phyloP scores from a whole-genome alignment of 2,329 filamentous ascomycete species.

The Diaporthe capsici region DNA sequence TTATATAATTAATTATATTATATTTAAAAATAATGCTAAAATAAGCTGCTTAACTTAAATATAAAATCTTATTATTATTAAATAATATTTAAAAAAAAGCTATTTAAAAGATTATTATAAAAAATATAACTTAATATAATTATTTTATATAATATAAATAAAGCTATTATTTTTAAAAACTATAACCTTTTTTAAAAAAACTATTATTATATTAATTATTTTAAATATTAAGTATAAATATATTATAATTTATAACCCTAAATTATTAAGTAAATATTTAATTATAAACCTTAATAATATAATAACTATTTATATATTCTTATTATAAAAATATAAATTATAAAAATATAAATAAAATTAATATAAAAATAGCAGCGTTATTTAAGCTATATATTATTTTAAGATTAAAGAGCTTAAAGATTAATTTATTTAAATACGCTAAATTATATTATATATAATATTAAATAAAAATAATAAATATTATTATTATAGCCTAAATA shows the following conservation, averaged over 20 bases:
- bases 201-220: not conserved
- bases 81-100: not conserved
- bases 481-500: not conserved
- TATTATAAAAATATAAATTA: not conserved
- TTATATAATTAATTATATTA: too few relatives aligned
- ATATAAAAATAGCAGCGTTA: fast-evolving
- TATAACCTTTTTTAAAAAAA: not conserved
- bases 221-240: not conserved
- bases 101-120: not conserved
- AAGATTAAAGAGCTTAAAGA: not conserved
- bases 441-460: not conserved
- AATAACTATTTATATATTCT: too few relatives aligned
- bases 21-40: too few relatives aligned
- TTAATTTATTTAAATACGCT: not conserved
- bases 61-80: too few relatives aligned
- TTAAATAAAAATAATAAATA: not conserved
- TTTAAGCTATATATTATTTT: not conserved
- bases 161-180: not conserved
- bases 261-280: too few relatives aligned
- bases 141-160: not conserved
- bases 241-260: not conserved
- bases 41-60: too few relatives aligned
- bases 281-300: too few relatives aligned
- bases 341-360: not conserved
- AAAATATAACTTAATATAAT: not conserved